These are phyloP conservation scores for Wickerhamiella alocasiicola DNA, from an alignment of 805 yeast species.

Conservation along the genomic window DNA sequence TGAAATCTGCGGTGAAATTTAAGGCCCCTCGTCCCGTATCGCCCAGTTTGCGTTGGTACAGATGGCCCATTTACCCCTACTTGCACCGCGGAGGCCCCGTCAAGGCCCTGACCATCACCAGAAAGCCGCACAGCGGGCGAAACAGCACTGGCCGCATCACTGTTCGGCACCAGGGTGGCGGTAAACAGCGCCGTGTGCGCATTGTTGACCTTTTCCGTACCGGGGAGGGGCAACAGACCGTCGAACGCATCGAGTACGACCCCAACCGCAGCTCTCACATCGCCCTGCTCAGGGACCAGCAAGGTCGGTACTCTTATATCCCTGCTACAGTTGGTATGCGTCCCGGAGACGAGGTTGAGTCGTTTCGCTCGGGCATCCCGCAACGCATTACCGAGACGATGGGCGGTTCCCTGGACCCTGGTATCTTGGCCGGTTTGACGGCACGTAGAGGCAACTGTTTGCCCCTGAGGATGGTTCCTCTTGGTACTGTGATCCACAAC, in stretches of 20 bases:
- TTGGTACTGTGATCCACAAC: slow-evolving; percentile 81
- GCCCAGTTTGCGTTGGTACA: slow-evolving; percentile 81
- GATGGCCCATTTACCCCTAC: slow-evolving; percentile 77
- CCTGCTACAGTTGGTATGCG: slow-evolving; percentile 87
- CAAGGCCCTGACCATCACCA: slow-evolving; percentile 58
- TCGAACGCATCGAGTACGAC: slow-evolving; percentile 84
- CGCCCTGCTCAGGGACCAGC: slow-evolving; percentile 61
- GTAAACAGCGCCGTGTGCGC: slow-evolving; percentile 80
- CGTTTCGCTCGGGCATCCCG: slow-evolving; percentile 83
- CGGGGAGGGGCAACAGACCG: slow-evolving; percentile 60
- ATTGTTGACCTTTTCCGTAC: slow-evolving; percentile 63
- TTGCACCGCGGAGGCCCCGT: slow-evolving; percentile 78
- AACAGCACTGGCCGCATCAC: slow-evolving; percentile 80
- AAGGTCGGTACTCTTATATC: slow-evolving; percentile 53
- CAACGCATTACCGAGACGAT: slow-evolving; percentile 57
- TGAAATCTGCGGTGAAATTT: slow-evolving; percentile 57
- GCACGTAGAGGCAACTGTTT: slow-evolving; percentile 91
- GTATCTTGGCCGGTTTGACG: slow-evolving; percentile 72
- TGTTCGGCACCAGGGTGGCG: slow-evolving; percentile 94
- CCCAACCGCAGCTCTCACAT: slow-evolving; percentile 91
- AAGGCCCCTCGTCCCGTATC: slow-evolving; percentile 68
- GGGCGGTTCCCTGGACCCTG: slow-evolving; percentile 90
- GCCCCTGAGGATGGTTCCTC: slow-evolving; percentile 86
- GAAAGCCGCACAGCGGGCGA: slow-evolving; percentile 72
- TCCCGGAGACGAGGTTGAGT: slow-evolving; percentile 82